Percentiles rank a stretch among this genome's conserved stretches.
phyloP scores from a whole-genome alignment of 2,329 filamentous ascomycete genomes.

The Aspergillus sp. region DNA sequence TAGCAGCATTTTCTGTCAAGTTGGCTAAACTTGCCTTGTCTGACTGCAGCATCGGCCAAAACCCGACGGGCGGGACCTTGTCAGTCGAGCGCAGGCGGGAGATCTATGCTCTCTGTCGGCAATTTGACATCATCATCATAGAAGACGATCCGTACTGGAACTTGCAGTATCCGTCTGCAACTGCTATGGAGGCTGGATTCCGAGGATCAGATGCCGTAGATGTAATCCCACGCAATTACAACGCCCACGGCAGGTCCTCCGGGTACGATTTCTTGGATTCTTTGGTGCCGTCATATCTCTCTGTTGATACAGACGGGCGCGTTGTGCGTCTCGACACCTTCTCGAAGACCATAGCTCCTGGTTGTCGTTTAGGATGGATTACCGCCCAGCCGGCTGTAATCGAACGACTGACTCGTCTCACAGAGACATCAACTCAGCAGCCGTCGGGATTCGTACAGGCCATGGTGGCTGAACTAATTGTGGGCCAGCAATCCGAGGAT shows the following conservation, averaged over 20 bases:
- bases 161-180: conserved; percentile 79
- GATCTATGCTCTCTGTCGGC: conserved; percentile 76
- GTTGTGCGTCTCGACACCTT: conserved; percentile 91
- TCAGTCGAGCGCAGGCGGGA: conserved; percentile 72
- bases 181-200: conserved; percentile 39
- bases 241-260: conserved; percentile 53
- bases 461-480: conserved; percentile 63
- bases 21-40: conserved; percentile 12
- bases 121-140: conserved; percentile 85
- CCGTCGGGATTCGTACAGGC: conserved; percentile 88
- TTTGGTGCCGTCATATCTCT: conserved; percentile 79
- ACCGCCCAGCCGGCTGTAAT: conserved; percentile 78
- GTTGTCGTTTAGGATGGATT: conserved; percentile 87
- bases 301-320: conserved; percentile 78
- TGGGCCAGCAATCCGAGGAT: conserved; percentile 66
- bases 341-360: conserved; percentile 88
- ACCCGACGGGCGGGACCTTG: conserved; percentile 78
- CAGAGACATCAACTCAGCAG: conserved; percentile 76
- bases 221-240: conserved; percentile 43
- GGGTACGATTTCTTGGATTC: conserved; percentile 81
- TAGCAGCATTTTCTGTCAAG: neutral
- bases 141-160: conserved; percentile 98
- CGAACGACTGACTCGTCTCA: conserved; percentile 72
- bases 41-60: conserved; percentile 72
- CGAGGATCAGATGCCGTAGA: conserved; percentile 32